Percentiles rank a stretch among this genome's conserved stretches.
Conservation (phyloP, 768 basidiomycete species). For the Candolleomyces efflorescens region DNA sequence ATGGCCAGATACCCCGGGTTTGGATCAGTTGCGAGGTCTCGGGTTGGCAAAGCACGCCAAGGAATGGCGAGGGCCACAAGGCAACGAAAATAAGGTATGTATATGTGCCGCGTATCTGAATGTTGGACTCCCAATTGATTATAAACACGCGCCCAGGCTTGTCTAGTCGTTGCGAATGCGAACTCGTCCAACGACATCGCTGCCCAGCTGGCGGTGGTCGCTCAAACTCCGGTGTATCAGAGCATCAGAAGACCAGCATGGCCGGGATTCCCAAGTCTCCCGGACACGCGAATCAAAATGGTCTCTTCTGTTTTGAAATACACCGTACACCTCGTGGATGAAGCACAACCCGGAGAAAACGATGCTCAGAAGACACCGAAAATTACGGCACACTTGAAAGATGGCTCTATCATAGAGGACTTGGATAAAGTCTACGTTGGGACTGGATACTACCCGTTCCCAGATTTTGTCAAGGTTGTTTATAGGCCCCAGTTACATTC, state of each 20-base stretch:
- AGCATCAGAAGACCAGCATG: slow-evolving; percentile 40
- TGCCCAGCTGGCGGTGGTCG: slow-evolving; percentile 37
- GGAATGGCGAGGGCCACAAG: slow-evolving; percentile 35
- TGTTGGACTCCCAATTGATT: neutral
- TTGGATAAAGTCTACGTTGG: slow-evolving; percentile 42
- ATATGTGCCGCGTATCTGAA: neutral
- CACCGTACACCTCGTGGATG: slow-evolving; percentile 5
- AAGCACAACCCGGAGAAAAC: neutral
- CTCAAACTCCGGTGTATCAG: slow-evolving; percentile 39
- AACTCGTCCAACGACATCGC: slow-evolving; percentile 53
- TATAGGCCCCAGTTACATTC: neutral
- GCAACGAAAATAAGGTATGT: slow-evolving; percentile 33
- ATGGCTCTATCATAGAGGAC: slow-evolving; percentile 33
- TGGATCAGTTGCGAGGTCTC: slow-evolving; percentile 30
- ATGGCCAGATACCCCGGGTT: slow-evolving; percentile 40
- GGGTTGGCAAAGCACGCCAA: slow-evolving; percentile 39
- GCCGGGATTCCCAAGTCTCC: slow-evolving; percentile 34
- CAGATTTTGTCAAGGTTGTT: slow-evolving; percentile 37
- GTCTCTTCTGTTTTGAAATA: slow-evolving; percentile 38
- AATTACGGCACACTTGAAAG: slow-evolving; percentile 31
- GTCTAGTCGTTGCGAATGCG: slow-evolving; percentile 46
- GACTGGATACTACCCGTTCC: slow-evolving; percentile 42
- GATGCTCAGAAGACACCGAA: slow-evolving; percentile 12
- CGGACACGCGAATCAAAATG: slow-evolving; percentile 38
- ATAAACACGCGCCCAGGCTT: slow-evolving; percentile 26